Conservation (phyloP, 2,329 filamentous ascomycete genomes). For the Hirsutella minnesotensis region DNA sequence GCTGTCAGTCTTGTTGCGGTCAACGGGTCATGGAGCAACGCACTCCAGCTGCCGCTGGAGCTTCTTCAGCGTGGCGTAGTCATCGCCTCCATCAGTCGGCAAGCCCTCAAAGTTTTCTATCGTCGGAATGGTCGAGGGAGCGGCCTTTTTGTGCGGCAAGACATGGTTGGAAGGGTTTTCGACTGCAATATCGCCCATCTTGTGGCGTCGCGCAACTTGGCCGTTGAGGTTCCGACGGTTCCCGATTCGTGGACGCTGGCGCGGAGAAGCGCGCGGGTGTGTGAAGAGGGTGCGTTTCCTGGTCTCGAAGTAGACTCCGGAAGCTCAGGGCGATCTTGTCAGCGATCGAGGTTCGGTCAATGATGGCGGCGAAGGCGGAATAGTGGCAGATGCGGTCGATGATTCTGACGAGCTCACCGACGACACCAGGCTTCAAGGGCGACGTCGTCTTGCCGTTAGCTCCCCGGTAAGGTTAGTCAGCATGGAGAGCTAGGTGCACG, state of each 20-base stretch:
- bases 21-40: background rate
- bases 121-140: conserved; percentile 71
- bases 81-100: conserved; percentile 70
- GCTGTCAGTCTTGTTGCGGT: conserved; percentile 10
- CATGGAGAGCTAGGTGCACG: too few relatives aligned
- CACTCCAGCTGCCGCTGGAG: conserved; percentile 93
- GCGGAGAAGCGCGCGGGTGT: background rate
- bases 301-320: too few relatives aligned
- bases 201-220: background rate
- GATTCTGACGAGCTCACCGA: too few relatives aligned
- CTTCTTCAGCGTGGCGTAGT: conserved; percentile 93
- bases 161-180: conserved; percentile 67
- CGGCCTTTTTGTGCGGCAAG: conserved; percentile 70
- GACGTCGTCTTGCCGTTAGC: too few relatives aligned
- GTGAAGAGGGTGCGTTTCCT: too few relatives aligned
- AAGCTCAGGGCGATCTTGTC: too few relatives aligned
- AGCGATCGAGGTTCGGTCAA: too few relatives aligned
- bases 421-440: too few relatives aligned
- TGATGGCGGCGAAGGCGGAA: too few relatives aligned
- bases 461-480: too few relatives aligned
- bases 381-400: too few relatives aligned
- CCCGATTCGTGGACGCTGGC: background rate
- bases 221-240: background rate
- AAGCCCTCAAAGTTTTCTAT: conserved; percentile 84
- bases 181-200: conserved; percentile 79